Conservation (phyloP, 2,329 filamentous ascomycete species). For the Aspergillus thermomutatus region DNA sequence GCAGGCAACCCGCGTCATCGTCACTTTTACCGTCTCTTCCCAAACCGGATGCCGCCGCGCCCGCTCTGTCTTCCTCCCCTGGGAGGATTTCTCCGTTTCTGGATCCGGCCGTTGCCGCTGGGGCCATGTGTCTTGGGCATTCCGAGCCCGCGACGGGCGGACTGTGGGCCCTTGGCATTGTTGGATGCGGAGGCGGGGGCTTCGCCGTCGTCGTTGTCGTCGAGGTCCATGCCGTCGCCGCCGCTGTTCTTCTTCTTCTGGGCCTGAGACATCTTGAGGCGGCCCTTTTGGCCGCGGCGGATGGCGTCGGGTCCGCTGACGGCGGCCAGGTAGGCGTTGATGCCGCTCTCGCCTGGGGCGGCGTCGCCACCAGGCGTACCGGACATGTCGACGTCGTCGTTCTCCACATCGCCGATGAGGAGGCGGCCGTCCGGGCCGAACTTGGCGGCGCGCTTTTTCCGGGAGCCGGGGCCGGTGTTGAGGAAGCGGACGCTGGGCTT, state of each 20-base stretch:
- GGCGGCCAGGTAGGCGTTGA: conserved; percentile 61
- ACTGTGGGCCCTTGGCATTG: conserved; percentile 3
- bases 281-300: conserved; percentile 56
- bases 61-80: conserved; percentile 10
- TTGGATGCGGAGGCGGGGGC: conserved; percentile 3
- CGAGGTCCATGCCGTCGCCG: conserved; percentile 45
- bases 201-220: conserved; percentile 19
- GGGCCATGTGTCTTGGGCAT: conserved; percentile 26
- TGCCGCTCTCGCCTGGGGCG: conserved; percentile 31
- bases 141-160: conserved; percentile 24
- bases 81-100: conserved; percentile 18
- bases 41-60: conserved; percentile 13
- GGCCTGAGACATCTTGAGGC: conserved; percentile 56
- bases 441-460: conserved; percentile 41
- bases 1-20: not conserved
- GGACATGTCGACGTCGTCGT: conserved; percentile 43
- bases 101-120: conserved; percentile 20
- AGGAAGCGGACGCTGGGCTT: conserved; percentile 60
- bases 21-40: conserved; percentile 4
- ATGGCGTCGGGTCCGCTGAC: conserved; percentile 59
- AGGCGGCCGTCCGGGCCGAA: conserved; percentile 45
- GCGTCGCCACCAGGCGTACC: conserved; percentile 40
- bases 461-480: conserved; percentile 35
- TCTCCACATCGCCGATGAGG: conserved; percentile 36
- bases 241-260: conserved; percentile 31